Evolutionary conservation across 2,329 filamentous ascomycete species (phyloP).

Genomic region (Ciborinia camelliae): DNA sequence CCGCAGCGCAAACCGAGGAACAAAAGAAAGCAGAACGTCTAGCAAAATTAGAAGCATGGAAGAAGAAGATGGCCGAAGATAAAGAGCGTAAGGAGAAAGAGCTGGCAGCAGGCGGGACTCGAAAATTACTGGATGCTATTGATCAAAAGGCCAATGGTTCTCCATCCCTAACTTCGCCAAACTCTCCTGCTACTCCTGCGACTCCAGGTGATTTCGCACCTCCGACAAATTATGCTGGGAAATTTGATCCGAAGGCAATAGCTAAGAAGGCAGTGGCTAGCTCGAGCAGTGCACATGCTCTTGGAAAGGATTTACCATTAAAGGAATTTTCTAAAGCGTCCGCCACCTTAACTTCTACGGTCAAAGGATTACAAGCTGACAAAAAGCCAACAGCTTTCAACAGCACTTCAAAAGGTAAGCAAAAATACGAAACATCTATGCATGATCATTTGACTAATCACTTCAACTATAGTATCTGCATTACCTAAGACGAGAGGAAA

Average conservation of each 20-base stretch:
- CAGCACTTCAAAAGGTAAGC: constrained; percentile 41
- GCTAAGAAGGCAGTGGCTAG: constrained; percentile 70
- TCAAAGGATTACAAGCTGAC: constrained; percentile 43
- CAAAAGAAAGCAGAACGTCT: constrained; percentile 78
- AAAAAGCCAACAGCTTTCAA: constrained; percentile 42
- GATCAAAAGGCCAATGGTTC: constrained; percentile 60
- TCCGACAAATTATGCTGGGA: constrained; percentile 64
- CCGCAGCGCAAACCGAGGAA: constrained; percentile 58
- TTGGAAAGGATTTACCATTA: constrained; percentile 54
- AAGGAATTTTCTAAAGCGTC: constrained; percentile 46
- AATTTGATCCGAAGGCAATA: constrained; percentile 84
- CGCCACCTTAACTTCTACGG: constrained; percentile 42
- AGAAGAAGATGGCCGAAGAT: constrained; percentile 76
- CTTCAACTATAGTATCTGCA: constrained; percentile 41
- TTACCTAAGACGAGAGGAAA: constrained; percentile 68
- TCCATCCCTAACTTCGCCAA: constrained; percentile 46
- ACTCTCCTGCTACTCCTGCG: constrained; percentile 45
- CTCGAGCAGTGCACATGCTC: constrained; percentile 51
- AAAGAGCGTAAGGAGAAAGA: constrained; percentile 70
- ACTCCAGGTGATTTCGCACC: constrained; percentile 49
- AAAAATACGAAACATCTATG: not conserved
- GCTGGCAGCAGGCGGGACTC: constrained; percentile 60
- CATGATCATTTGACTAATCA: constrained; percentile 21
- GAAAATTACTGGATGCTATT: constrained; percentile 69
- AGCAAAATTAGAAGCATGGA: constrained; percentile 85